phyloP scores from a whole-genome alignment of 1,284 basidiomycete species.

The Boletellus deceptivus region DNA sequence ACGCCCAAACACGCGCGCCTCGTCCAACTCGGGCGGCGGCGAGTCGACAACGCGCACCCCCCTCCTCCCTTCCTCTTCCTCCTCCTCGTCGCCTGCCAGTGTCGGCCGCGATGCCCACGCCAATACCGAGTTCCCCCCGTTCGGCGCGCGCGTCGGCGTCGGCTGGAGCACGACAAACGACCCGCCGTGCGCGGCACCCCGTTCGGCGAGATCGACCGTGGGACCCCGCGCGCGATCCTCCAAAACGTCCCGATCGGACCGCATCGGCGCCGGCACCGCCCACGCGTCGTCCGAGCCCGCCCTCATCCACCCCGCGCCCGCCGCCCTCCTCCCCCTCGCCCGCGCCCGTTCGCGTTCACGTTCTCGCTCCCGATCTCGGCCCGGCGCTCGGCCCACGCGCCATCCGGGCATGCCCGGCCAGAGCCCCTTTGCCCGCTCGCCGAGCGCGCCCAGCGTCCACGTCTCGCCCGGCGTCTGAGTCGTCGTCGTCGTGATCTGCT shows the following conservation, averaged over 20 bases:
- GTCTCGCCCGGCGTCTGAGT: too few species aligned
- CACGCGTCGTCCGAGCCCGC: slow-evolving; percentile 41
- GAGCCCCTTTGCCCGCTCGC: slow-evolving; percentile 18
- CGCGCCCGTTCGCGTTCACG: neutral
- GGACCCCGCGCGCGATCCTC: neutral
- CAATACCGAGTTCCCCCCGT: too few species aligned
- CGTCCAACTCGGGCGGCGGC: slow-evolving; percentile 22
- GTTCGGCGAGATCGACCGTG: too few species aligned
- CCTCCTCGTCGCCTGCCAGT: neutral
- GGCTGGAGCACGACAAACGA: neutral
- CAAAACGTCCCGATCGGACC: slow-evolving; percentile 22
- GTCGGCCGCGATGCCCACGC: neutral
- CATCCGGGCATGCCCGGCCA: slow-evolving; percentile 15
- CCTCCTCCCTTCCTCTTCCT: neutral
- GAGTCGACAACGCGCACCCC: slow-evolving; percentile 26
- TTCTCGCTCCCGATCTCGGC: too few species aligned
- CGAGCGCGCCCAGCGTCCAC: slow-evolving; percentile 9
- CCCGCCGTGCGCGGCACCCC: too few species aligned
- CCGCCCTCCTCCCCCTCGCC: neutral
- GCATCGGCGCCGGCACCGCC: slow-evolving; percentile 20
- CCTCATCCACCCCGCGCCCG: slow-evolving; percentile 41
- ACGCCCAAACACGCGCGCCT: slow-evolving; percentile 7
- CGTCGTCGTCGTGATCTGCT: too few species aligned
- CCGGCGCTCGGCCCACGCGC: neutral
- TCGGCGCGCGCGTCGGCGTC: neutral